These are phyloP conservation scores for Phytophthora aleatoria DNA, from an alignment of 352 stramenopile genomes.

Conservation along the genomic window DNA sequence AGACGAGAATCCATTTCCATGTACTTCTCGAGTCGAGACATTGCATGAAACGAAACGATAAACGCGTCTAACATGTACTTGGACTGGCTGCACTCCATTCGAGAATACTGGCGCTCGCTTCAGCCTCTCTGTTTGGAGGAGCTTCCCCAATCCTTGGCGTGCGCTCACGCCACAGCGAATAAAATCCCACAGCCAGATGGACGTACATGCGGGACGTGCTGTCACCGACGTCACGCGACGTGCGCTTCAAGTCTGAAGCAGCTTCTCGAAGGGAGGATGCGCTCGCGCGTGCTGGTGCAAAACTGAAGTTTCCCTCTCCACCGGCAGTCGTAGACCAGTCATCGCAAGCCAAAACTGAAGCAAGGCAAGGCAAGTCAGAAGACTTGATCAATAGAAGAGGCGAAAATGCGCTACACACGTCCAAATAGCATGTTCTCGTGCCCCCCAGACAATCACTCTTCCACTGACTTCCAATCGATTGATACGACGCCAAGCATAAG, in stretches of 20 bases:
- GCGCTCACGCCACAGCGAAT: slow-evolving; percentile 15
- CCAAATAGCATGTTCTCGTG: slow-evolving; percentile 19
- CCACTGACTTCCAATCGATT: slow-evolving; percentile 23
- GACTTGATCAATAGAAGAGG: slow-evolving; percentile 26
- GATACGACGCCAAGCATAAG: slow-evolving; percentile 26
- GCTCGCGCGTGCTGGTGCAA: slow-evolving; percentile 13
- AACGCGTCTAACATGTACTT: too few species aligned
- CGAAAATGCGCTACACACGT: slow-evolving; percentile 13
- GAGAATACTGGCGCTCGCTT: neutral
- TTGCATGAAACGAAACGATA: neutral
- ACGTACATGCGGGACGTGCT: slow-evolving; percentile 9
- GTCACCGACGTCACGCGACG: neutral
- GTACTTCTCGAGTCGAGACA: neutral
- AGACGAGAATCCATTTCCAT: neutral
- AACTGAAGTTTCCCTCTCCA: slow-evolving; percentile 19
- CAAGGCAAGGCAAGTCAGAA: slow-evolving; percentile 18
- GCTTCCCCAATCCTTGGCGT: slow-evolving; percentile 17
- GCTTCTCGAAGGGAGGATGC: neutral
- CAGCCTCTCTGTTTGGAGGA: slow-evolving; percentile 16
- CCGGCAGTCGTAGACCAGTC: slow-evolving; percentile 12
- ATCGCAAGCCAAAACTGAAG: slow-evolving; percentile 21
- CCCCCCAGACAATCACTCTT: slow-evolving; percentile 25
- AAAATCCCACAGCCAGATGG: neutral
- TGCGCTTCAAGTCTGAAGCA: slow-evolving; percentile 11
- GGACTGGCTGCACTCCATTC: too few species aligned